These are phyloP conservation scores for Malus sieversii DNA, from an alignment of 306 rosid species.

Conservation along the genomic window DNA sequence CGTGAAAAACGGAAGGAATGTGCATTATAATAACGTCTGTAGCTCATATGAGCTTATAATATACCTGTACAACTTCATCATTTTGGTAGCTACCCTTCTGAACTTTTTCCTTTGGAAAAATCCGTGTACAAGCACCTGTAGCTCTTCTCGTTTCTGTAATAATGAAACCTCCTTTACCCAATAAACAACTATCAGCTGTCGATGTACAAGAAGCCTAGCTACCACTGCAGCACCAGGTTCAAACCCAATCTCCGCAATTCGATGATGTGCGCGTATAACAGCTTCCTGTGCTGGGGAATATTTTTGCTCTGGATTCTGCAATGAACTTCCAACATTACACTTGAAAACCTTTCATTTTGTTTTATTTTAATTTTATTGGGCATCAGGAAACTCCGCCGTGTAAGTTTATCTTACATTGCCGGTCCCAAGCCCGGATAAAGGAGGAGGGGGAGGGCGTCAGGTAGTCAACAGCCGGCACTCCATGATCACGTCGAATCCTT, in stretches of 20 bases:
- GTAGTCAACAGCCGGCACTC: too few species aligned
- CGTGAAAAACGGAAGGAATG: neutral
- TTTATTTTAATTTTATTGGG: neutral
- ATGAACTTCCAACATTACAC: conserved; percentile 17
- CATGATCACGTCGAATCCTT: too few species aligned
- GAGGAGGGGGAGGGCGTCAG: too few species aligned
- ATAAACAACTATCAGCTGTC: conserved; percentile 65
- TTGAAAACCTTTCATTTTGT: neutral
- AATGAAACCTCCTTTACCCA: conserved; percentile 78
- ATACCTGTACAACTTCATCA: conserved; percentile 87
- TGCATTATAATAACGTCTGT: neutral
- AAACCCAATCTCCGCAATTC: conserved; percentile 72
- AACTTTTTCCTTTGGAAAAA: conserved; percentile 66
- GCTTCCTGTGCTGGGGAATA: conserved; percentile 87
- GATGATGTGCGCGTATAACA: conserved; percentile 68
- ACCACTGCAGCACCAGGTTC: conserved; percentile 64
- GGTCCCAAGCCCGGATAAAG: too few species aligned
- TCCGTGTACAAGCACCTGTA: conserved; percentile 74
- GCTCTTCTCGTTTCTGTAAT: conserved; percentile 77
- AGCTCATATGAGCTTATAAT: neutral
- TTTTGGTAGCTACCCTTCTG: conserved; percentile 43
- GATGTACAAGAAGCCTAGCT: conserved; percentile 81
- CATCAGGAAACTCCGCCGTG: too few species aligned
- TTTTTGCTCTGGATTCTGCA: conserved; percentile 65
- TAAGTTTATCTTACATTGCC: too few species aligned